A percentile compares a stretch with the other conserved stretches of the same genome.
Evolutionary conservation across 805 yeast species (phyloP).

Genomic region (Yamadazyma paraphyllophila): DNA sequence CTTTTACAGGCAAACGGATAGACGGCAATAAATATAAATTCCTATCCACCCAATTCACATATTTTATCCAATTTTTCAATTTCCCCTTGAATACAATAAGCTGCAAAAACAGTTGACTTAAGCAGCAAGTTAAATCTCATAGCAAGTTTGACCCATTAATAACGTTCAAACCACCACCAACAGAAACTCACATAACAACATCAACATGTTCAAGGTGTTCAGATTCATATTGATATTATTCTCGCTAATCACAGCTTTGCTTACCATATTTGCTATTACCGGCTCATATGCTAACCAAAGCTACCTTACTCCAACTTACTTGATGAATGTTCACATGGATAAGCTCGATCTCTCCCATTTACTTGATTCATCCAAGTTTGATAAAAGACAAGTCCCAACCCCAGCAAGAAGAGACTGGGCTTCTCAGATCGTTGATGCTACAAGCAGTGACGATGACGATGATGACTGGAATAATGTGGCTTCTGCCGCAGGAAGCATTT

Average conservation of each 20-base stretch:
- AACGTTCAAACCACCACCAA: background rate
- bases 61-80: background rate
- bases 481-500: conserved; percentile 1
- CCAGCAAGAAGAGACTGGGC: conserved; percentile 14
- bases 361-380: conserved; percentile 18
- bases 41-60: background rate
- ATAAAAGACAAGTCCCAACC: conserved; percentile 1
- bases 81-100: background rate
- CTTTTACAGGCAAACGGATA: background rate
- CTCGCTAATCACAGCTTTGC: conserved; percentile 29
- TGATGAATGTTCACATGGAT: conserved; percentile 35
- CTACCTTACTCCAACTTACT: conserved; percentile 34
- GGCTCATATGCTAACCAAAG: conserved; percentile 37
- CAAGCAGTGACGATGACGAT: conserved; percentile 4
- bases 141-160: too few relatives aligned
- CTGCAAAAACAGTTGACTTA: background rate
- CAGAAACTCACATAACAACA: background rate
- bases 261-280: conserved; percentile 35
- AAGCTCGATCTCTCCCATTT: conserved; percentile 31
- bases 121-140: too few relatives aligned
- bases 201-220: conserved; percentile 31
- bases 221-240: conserved; percentile 31
- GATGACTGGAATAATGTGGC: background rate
- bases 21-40: conserved; percentile 1
- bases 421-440: conserved; percentile 13